Base-by-base conservation (phyloP, 345 rosid genomes). In the Salix exigua region DNA sequence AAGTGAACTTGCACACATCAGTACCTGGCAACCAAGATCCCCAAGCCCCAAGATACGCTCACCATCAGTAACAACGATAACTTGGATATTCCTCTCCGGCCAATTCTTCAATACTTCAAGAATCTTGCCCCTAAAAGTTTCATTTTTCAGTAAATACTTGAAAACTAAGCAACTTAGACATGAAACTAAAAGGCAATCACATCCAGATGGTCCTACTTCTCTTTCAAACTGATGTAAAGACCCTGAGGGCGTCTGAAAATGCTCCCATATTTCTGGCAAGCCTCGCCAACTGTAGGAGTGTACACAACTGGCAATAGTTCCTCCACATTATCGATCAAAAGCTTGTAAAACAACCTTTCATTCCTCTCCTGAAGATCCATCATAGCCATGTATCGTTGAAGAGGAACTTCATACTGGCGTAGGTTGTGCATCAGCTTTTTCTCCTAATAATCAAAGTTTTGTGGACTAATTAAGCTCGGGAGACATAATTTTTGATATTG, bases 281-380 rank as follows among this genome's bases (percentile, higher is more conserved):
- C 99, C 85, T 95, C 99, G 0, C 97, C 99, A 23, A 95, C 99
- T 1, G 98, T 95, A 2, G 98, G 99, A 40, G 99, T 95, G 84
- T 95, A 95, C 72, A 93, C 99, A 76, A 90, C 88, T 2, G 99
- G 99, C 31, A 95, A 92, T 61, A 93, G 80, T 72, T 95, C 99
- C 85, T 93, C 98, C 44, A 95, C 99, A 71, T 93, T 88, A 79
- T 93, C 99, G 8, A 95, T 82, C 80, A 95, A 83, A 75, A 95
- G 96, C 89, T 93, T 95, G 86, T 95, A 95, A 83, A 95, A 95
- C 67, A 95, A 81, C 80, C 91, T 90, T 85, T 93, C 97, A 73
- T 95, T 95, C 78, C 94, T 91, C 84, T 95, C 98, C 99, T 96
- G 98, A 70, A 96, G 99, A 82, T 93, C 99, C 97, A 93, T 90